Base-by-base conservation (phyloP, 768 basidiomycete genomes). In the Macrolepiota fuliginosa region DNA sequence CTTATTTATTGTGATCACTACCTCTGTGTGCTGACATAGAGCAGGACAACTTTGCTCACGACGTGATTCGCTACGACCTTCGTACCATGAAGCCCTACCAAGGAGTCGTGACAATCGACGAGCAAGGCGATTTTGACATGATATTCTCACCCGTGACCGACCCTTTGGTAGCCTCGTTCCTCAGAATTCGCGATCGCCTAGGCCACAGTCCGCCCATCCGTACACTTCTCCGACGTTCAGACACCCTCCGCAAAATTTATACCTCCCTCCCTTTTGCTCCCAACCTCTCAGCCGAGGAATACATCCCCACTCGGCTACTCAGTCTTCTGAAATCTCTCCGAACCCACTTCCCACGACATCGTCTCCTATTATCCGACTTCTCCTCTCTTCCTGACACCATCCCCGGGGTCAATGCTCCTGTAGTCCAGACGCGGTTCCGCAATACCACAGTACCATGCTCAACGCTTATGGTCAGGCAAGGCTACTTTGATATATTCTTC, bases 401-500 rank as follows among this genome's bases (percentile, higher is more conserved):
- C 10, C 82, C 84, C 1, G 94, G 93, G 0, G 68, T 80, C 65
- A 81, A 81, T 62, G 92, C 91, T 4, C 97, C 97, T 11, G 97
- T 98, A 24, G 97, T 98, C 24, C 97, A 99, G 76, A 98, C 97
- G 25, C 85, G 94, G 55, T 89, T 91, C 70, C 86, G 84, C 49
- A 90, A 90, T 62, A 83, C 83, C 51, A 95, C 92, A 69, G 89
- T 98, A 1, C 91, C 97, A 3, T 95, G 93, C 68, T 81, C 88
- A 64, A 98, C 92, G 13, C 82, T 97, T 60, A 86, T 96, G 67
- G 97, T 99, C 62, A 88, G 88, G 67, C 96, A 91, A 69, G 97
- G 97, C 7, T 96, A 88, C 77, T 99, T 99, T 73, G 97, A 99
- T 73, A 98, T 98, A 63, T 93, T 99, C 79, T 99, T 99, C 78